These are phyloP conservation scores for Fusarium sp. DNA, from an alignment of 2,329 filamentous ascomycete genomes.

Conservation along the genomic window DNA sequence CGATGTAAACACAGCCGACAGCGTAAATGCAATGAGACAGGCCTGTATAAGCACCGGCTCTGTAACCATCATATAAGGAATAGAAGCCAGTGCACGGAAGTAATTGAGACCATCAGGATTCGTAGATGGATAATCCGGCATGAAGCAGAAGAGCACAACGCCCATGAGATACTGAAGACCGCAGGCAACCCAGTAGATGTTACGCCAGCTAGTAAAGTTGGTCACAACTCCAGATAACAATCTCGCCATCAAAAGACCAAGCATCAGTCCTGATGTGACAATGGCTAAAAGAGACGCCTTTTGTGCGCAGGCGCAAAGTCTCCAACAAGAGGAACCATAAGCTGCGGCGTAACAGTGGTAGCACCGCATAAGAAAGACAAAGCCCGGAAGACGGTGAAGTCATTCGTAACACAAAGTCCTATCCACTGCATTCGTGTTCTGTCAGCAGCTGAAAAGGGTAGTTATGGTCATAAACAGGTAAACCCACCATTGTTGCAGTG, in stretches of 20 bases:
- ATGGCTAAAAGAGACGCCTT: constrained; percentile 78
- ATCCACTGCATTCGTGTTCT: constrained; percentile 63
- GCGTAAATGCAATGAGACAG: constrained; percentile 73
- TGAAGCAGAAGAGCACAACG: constrained; percentile 73
- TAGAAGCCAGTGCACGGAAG: constrained; percentile 71
- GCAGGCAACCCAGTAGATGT: constrained; percentile 82
- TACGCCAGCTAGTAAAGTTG: constrained; percentile 79
- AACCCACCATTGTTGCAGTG: constrained; percentile 73
- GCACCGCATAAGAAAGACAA: constrained; percentile 80
- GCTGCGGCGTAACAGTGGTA: constrained; percentile 82
- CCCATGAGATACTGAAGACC: constrained; percentile 77
- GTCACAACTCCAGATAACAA: constrained; percentile 80
- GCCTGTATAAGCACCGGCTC: constrained; percentile 78
- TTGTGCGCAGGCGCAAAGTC: constrained; percentile 78
- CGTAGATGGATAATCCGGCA: constrained; percentile 84
- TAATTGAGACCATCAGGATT: constrained; percentile 76
- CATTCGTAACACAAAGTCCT: constrained; percentile 75
- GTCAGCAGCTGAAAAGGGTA: not conserved
- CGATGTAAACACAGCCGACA: constrained; percentile 62
- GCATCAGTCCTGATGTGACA: constrained; percentile 78
- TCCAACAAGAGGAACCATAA: constrained; percentile 84
- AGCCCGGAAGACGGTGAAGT: constrained; percentile 72
- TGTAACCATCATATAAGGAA: constrained; percentile 70
- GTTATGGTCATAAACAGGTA: too few relatives aligned
- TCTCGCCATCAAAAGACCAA: constrained; percentile 81